Percentiles rank a stretch among this genome's conserved stretches.
phyloP scores from a whole-genome alignment of 2,329 filamentous ascomycete genomes.

The Berkeleyomyces basicola region DNA sequence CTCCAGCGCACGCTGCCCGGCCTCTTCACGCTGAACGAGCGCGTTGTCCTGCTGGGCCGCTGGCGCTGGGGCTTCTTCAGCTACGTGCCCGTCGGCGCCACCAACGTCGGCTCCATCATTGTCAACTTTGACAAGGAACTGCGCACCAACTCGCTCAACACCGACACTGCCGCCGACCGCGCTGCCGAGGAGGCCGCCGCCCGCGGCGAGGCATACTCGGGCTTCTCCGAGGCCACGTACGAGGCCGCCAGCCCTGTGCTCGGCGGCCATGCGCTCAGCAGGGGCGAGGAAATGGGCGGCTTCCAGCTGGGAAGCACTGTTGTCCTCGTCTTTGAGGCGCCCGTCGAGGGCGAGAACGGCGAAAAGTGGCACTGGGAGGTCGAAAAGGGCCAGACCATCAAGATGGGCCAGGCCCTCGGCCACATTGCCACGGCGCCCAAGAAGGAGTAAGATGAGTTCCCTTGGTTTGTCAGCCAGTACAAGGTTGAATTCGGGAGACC shows the following conservation, averaged over 20 bases:
- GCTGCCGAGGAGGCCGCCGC: conserved; percentile 65
- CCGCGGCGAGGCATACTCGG: conserved; percentile 69
- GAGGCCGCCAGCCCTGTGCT: conserved; percentile 59
- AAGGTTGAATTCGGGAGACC: background rate
- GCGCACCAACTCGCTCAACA: conserved; percentile 78
- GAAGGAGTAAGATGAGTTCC: background rate
- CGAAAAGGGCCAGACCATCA: conserved; percentile 72
- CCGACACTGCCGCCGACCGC: conserved; percentile 78
- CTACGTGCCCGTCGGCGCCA: conserved; percentile 88
- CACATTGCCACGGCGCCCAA: conserved; percentile 41
- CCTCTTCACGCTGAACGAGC: conserved; percentile 91
- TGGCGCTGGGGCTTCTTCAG: conserved; percentile 98
- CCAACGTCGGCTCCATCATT: conserved; percentile 91
- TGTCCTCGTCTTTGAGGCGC: conserved; percentile 91
- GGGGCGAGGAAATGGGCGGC: conserved; percentile 94
- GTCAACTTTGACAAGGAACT: conserved; percentile 94
- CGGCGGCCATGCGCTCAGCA: conserved; percentile 63
- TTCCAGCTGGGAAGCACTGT: conserved; percentile 93
- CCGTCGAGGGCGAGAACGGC: conserved; percentile 29
- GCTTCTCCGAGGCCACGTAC: conserved; percentile 87
- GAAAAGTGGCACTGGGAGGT: conserved; percentile 61
- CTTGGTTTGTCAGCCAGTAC: background rate
- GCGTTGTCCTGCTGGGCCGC: conserved; percentile 78
- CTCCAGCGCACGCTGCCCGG: conserved; percentile 83
- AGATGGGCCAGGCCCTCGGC: conserved; percentile 76